These are phyloP conservation scores for Sungouiozyma ichnusensis DNA, from an alignment of 805 yeast genomes.

Conservation along the genomic window DNA sequence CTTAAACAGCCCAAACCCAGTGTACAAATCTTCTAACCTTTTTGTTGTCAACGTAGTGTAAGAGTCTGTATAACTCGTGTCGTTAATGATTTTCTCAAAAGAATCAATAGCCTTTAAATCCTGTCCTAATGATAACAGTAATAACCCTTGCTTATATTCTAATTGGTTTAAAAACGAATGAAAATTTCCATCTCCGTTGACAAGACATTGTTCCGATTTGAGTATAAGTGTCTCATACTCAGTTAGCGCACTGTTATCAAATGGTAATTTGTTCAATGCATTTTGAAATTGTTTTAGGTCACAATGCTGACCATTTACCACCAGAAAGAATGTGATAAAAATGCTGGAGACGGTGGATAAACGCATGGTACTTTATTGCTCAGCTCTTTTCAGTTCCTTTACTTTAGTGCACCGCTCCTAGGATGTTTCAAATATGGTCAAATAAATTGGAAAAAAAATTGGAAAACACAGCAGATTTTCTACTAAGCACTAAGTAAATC, in stretches of 20 bases:
- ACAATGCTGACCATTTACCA: not conserved
- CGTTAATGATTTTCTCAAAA: constrained; percentile 38
- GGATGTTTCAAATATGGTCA: too few relatives aligned
- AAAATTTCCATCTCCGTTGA: not conserved
- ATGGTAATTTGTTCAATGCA: not conserved
- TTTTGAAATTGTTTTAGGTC: not conserved
- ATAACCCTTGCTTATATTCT: constrained; percentile 49
- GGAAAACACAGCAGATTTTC: too few relatives aligned
- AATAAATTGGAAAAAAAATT: too few relatives aligned
- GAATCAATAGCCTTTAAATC: constrained; percentile 43
- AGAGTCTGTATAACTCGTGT: constrained; percentile 11
- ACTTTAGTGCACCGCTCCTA: too few relatives aligned
- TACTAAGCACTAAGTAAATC: too few relatives aligned
- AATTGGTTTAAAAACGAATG: constrained; percentile 23
- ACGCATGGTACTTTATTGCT: not conserved
- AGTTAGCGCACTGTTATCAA: constrained; percentile 1
- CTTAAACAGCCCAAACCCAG: constrained; percentile 38
- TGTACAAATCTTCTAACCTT: constrained; percentile 38
- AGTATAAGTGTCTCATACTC: not conserved
- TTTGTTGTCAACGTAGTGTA: constrained; percentile 38
- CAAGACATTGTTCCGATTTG: not conserved
- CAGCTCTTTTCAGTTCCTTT: too few relatives aligned
- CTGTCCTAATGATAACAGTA: constrained; percentile 47
- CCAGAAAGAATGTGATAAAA: not conserved
- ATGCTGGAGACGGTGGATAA: too few relatives aligned